phyloP scores from a whole-genome alignment of 2,329 filamentous ascomycete species.

The Talaromyces pinophilus region DNA sequence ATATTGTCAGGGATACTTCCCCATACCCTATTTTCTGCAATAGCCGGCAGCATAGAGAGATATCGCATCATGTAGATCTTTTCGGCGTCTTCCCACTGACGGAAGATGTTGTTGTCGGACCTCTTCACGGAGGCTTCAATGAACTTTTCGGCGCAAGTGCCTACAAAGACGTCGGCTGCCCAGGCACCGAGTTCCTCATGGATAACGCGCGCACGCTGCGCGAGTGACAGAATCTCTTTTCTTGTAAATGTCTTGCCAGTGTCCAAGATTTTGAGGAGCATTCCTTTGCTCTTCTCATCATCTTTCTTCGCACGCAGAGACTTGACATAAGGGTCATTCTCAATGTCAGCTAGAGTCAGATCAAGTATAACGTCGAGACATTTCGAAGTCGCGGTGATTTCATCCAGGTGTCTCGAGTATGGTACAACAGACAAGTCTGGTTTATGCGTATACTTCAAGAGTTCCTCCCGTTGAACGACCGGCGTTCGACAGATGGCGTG shows the following conservation, averaged over 20 bases:
- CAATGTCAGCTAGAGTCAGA: slow-evolving; percentile 52
- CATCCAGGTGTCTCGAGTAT: slow-evolving; percentile 27
- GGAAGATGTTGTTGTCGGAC: slow-evolving; percentile 37
- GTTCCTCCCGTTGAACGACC: slow-evolving; percentile 66
- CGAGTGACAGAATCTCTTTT: slow-evolving; percentile 59
- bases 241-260: slow-evolving; percentile 45
- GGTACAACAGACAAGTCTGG: slow-evolving; percentile 56
- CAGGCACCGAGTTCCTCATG: slow-evolving; percentile 64
- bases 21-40: slow-evolving; percentile 24
- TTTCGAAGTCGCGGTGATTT: slow-evolving; percentile 39
- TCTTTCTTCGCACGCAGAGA: slow-evolving; percentile 48
- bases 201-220: slow-evolving; percentile 54
- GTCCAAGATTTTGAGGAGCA: slow-evolving; percentile 33
- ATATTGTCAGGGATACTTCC: slow-evolving; percentile 35
- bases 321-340: slow-evolving; percentile 62
- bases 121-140: slow-evolving; percentile 26
- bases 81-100: slow-evolving; percentile 53
- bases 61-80: slow-evolving; percentile 57
- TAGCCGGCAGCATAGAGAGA: slow-evolving; percentile 30
- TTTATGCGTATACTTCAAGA: slow-evolving; percentile 67
- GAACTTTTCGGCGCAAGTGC: slow-evolving; percentile 48
- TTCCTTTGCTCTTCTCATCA: slow-evolving; percentile 30
- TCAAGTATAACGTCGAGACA: slow-evolving; percentile 48
- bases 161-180: slow-evolving; percentile 68
- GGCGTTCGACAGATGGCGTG: slow-evolving; percentile 71